A percentile compares a stretch with the other conserved stretches of the same genome.
Evolutionary conservation across 208 protist genomes (phyloP).

Genomic region (Leptomonas pyrrhocoris): DNA sequence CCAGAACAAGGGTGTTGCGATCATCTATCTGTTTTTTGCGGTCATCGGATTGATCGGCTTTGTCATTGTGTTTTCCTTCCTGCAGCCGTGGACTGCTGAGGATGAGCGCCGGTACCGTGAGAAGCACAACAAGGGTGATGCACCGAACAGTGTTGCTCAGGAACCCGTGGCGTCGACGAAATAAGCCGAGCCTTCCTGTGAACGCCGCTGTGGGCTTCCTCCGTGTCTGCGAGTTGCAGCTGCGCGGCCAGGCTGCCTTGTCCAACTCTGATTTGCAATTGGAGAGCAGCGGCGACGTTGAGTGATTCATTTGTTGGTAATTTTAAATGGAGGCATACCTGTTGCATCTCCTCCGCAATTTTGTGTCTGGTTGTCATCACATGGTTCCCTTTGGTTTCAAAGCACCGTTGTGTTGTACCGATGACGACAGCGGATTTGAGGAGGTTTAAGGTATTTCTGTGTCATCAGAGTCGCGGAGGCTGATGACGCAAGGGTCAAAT

Average conservation of each 20-base stretch:
- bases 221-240: background rate
- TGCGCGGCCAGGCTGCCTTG: too few relatives aligned
- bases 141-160: background rate
- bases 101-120: conserved; percentile 16
- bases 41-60: conserved; percentile 72
- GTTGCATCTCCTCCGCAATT: background rate
- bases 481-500: too few relatives aligned
- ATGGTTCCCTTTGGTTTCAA: too few relatives aligned
- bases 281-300: too few relatives aligned
- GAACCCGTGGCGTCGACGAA: background rate
- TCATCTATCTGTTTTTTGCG: conserved; percentile 85
- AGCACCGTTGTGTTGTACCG: too few relatives aligned
- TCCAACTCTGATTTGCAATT: background rate
- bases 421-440: too few relatives aligned
- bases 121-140: background rate
- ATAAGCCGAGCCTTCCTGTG: background rate
- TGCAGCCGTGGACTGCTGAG: conserved; percentile 60
- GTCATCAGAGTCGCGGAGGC: too few relatives aligned
- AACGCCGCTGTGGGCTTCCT: background rate
- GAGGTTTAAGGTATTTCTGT: too few relatives aligned
- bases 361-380: too few relatives aligned
- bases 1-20: conserved; percentile 81
- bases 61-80: conserved; percentile 70
- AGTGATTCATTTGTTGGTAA: too few relatives aligned
- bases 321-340: too few relatives aligned